Base-by-base conservation (phyloP, 352 stramenopile species). In the Phytophthora cactorum region DNA sequence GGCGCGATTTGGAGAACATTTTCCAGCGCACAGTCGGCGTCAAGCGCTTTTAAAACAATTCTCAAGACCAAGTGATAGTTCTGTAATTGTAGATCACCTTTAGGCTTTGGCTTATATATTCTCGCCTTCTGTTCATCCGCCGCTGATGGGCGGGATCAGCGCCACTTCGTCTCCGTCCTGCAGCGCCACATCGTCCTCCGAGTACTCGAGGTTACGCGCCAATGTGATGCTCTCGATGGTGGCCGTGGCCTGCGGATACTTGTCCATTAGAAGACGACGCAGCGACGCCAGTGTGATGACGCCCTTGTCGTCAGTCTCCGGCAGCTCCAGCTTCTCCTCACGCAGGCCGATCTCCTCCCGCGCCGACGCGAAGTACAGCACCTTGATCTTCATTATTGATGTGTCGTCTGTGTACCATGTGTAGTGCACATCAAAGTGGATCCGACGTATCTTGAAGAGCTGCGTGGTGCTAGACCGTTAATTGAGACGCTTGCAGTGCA, bases 311-410 rank as follows among this genome's bases (percentile, higher is more conserved):
- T 36, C 15, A 45, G 11, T 50, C 5, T 44, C 41, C 22, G 44
- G 34, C 8, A 93, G 53, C 44, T 22, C 54, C 41, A 93, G 15
- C 22, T 70, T 70, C 62, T 95, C 85, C 58, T 95, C 85, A n/a
- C 85, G 87, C 45, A 81, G 66, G 7, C 85, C 87, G 60, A 93
- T 66, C 34, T 81, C 76, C 75, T 95, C 87, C 7, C 85, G 78
- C 60, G 80, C 82, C 46, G 85, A 87, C 53, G 87, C 87, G 63
- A 95, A 95, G 82, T 89, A 95, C 25, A 95, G 79, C 77, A 93
- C 82, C 52, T 90, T 90, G 59, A 95, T 51, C 43, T 79, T 62
- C 73, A 86, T 81, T 17, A 10, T 54, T 32, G 47, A 36, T 27
- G 28, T 53, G 45, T 31, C 52, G 36, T 28, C 1, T n/a, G 25